These are phyloP conservation scores for Paramecium pentaurelia DNA, from an alignment of 73 alveolate genomes.

Conservation along the genomic window DNA sequence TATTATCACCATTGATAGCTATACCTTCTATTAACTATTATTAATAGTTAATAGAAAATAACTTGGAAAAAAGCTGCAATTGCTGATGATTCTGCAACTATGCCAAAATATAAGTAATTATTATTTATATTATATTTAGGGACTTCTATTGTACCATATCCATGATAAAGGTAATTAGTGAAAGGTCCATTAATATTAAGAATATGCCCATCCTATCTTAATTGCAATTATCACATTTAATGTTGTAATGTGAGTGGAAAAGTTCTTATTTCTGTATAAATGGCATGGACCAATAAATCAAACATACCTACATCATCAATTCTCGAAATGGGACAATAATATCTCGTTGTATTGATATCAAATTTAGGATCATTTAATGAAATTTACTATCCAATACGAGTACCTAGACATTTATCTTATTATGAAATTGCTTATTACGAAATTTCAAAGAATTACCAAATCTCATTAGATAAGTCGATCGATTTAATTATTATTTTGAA, in stretches of 20 bases:
- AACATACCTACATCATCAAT: slow-evolving; percentile 36
- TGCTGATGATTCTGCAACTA: slow-evolving; percentile 4
- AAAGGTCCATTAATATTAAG: not conserved
- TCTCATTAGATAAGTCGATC: slow-evolving; percentile 12
- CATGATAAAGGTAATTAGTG: not conserved
- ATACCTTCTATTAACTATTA: slow-evolving; percentile 8
- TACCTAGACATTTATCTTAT: slow-evolving; percentile 32
- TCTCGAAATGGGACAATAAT: slow-evolving; percentile 26
- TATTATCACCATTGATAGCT: slow-evolving; percentile 42
- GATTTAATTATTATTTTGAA: not conserved
- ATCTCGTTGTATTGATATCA: not conserved
- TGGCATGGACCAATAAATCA: not conserved
- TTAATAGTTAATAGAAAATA: not conserved
- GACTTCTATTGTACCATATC: not conserved
- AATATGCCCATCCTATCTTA: not conserved
- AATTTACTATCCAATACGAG: not conserved
- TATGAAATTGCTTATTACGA: not conserved
- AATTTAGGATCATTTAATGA: not conserved
- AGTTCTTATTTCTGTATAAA: not conserved
- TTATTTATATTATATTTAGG: not conserved
- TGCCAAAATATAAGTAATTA: not conserved
- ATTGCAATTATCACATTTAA: not conserved
- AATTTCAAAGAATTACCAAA: not conserved
- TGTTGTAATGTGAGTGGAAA: not conserved
- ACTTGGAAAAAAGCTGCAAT: slow-evolving; percentile 20